A percentile compares a stretch with the other conserved stretches of the same genome.
phyloP scores from a whole-genome alignment of 495 filamentous ascomycete species.

The Aspergillus heteromorphus region DNA sequence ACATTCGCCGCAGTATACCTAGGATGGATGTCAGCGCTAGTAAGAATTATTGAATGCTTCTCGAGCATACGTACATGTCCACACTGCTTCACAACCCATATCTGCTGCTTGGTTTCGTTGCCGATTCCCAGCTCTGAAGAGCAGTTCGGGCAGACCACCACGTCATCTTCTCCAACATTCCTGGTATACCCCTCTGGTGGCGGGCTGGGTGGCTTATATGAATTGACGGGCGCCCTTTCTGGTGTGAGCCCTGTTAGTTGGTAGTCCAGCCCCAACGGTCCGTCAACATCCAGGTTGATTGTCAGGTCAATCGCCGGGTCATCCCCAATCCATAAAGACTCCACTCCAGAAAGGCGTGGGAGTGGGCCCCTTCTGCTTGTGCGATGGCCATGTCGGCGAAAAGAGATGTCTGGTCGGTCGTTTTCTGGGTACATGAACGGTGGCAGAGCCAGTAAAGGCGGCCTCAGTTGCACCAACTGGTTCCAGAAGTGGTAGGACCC shows the following conservation, averaged over 20 bases:
- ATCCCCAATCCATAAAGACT: slow-evolving; percentile 19
- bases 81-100: slow-evolving; percentile 69
- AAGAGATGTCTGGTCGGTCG: neutral
- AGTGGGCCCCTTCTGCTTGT: neutral
- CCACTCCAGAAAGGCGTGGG: slow-evolving; percentile 10
- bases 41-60: neutral
- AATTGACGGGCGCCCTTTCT: slow-evolving; percentile 31
- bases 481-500: no score
- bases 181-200: slow-evolving; percentile 61
- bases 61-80: slow-evolving; percentile 59
- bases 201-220: slow-evolving; percentile 55
- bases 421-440: neutral
- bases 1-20: slow-evolving; percentile 73
- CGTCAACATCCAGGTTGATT: slow-evolving; percentile 21
- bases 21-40: neutral
- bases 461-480: no score
- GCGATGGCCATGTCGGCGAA: neutral
- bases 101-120: slow-evolving; percentile 55
- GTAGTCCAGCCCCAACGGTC: slow-evolving; percentile 15
- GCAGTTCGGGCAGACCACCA: slow-evolving; percentile 68
- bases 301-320: slow-evolving; percentile 17
- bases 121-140: slow-evolving; percentile 61
- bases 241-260: slow-evolving; percentile 19
- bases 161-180: slow-evolving; percentile 54
- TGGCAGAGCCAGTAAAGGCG: no score